Base-by-base conservation (phyloP, 129 eudicot genomes). In the Lactuca sativa region DNA sequence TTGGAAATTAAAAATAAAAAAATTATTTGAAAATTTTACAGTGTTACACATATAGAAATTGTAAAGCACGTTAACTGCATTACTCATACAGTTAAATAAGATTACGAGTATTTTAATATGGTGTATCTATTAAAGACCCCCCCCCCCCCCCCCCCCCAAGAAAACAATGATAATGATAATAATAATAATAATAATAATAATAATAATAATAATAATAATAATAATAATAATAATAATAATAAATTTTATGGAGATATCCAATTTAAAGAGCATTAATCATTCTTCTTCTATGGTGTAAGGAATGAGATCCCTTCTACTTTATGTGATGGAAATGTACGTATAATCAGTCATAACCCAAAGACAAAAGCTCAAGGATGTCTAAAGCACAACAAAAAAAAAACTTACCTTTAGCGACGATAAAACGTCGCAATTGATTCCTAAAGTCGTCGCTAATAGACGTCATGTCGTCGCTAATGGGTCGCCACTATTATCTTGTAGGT, bases 261-360 rank as follows among this genome's bases (percentile, higher is more conserved):
- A 7, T 38, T 5, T 1, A 9, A 43, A 43, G 3, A 9, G 5
- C 12, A 43, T 43, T 43, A 1, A 8, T 43, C 13, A 43, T 43
- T 43, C 13, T 9, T 43, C 49, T 43, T 8, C 13, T 43, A 12
- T 12, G 6, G 8, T 40, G 44, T 43, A 43, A 43, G 49, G 49
- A 43, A 43, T 43, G 49, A 9, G 49, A 43, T 47, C 57, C 58
- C 41, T 3, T 47, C 7, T 47, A 37, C 21, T 0, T 18, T 18
- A 18, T 1, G 1, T 1, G 21, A 18, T 18, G 49, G 13, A 43
- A 2, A 43, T 8, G 49, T 9, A 43, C 12, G 1, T 43, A 25
- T 47, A 65, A 65, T 65, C 69, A 47, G 31, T 47, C 70, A 25
- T 47, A 44, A 30, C 70, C 56, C 49, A 9, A 36, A 64, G 12